Conservation (phyloP, 2,329 filamentous ascomycete species). For the Epichloe hybrida region DNA sequence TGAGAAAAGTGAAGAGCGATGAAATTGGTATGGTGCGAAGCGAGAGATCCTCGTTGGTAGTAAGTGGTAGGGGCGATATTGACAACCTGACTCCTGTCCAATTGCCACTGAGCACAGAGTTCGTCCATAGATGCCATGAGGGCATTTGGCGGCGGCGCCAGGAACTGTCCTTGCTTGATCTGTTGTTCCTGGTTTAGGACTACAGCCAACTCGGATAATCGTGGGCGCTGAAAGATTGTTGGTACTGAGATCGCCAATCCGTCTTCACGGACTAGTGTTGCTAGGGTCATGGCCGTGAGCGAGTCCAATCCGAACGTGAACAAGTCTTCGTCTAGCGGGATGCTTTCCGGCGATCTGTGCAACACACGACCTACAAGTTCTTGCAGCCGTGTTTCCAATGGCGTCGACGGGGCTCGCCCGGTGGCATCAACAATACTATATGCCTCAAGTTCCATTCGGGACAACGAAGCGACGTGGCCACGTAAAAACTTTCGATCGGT, state of each 20-base stretch:
- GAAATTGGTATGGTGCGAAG: neutral
- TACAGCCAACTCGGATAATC: neutral
- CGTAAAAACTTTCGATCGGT: neutral
- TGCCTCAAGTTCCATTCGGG: neutral
- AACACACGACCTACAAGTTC: neutral
- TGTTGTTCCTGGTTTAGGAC: neutral
- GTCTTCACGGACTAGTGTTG: neutral
- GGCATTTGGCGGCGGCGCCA: neutral
- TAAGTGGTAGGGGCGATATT: neutral
- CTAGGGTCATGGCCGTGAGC: neutral
- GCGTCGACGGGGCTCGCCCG: neutral
- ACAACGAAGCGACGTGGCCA: neutral
- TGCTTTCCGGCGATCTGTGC: neutral
- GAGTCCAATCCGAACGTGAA: neutral
- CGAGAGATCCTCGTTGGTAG: neutral
- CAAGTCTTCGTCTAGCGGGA: neutral
- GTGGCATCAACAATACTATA: neutral
- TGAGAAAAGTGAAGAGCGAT: neutral
- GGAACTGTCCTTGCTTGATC: neutral
- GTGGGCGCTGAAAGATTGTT: neutral
- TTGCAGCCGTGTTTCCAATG: neutral
- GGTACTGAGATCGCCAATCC: neutral
- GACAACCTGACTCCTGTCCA: neutral
- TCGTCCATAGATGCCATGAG: neutral
- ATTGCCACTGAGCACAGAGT: neutral